Conservation (phyloP, 306 rosid species). For the Cyclanthera cordifolia region DNA sequence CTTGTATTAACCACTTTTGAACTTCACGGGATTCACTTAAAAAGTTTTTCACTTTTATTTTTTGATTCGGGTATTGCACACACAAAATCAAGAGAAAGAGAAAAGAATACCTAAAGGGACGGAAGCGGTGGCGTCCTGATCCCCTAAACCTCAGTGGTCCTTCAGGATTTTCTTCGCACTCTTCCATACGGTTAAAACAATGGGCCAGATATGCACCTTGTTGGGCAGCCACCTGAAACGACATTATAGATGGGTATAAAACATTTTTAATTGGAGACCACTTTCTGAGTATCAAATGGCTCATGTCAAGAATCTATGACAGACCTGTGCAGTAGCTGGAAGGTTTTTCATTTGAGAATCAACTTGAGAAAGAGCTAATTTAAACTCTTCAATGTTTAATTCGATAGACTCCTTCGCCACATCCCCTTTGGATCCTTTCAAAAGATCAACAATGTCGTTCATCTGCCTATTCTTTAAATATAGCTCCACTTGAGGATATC, state of each 20-base stretch:
- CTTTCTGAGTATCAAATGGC: not conserved
- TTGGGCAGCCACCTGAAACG: slow-evolving; percentile 83
- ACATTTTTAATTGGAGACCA: not conserved
- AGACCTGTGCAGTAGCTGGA: slow-evolving; percentile 98
- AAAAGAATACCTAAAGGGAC: slow-evolving; percentile 60
- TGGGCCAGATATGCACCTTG: slow-evolving; percentile 77
- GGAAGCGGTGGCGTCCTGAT: slow-evolving; percentile 92
- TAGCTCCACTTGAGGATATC: slow-evolving; percentile 89
- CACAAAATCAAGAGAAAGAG: too few relatives aligned
- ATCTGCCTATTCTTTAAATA: slow-evolving; percentile 67
- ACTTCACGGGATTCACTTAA: not conserved
- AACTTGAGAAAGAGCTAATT: slow-evolving; percentile 72
- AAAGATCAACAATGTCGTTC: slow-evolving; percentile 51
- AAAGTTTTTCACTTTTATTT: not conserved
- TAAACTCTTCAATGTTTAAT: slow-evolving; percentile 62
- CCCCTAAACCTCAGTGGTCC: slow-evolving; percentile 95
- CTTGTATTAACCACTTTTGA: not conserved
- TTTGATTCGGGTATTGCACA: not conserved
- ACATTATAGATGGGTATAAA: slow-evolving; percentile 16
- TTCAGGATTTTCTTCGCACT: slow-evolving; percentile 61
- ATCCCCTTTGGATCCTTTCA: slow-evolving; percentile 51
- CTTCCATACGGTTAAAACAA: slow-evolving; percentile 77
- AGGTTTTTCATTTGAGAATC: slow-evolving; percentile 90
- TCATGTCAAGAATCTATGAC: not conserved
- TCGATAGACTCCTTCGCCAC: slow-evolving; percentile 41